Evolutionary conservation across 495 filamentous ascomycete species (phyloP), one percentile per base, ranked within the genome.

Genomic region (Neurospora sp.): DNA sequence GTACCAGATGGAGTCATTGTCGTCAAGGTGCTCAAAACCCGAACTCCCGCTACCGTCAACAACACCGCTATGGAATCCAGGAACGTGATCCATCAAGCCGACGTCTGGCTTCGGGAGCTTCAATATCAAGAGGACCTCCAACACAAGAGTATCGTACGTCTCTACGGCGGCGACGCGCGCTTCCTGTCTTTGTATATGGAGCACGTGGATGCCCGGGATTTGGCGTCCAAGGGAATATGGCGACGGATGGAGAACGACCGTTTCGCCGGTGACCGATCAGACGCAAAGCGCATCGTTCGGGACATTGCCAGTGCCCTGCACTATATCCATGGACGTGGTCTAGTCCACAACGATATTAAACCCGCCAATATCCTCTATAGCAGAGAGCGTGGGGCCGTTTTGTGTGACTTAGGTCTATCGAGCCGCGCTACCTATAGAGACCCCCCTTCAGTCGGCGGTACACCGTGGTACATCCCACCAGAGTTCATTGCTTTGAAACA

Each of bases 351-450:
- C 77, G 84, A 86, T 74, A 86, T 87, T 78, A 85, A 86, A 72
- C 84, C 84, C 20, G 83, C 82, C 20, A 87, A 86, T 53, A 85
- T 87, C 65, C 76, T 87, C n/a, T 86, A 85, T 75, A 85, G 83
- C 68, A 80, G 76, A 70, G 84, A 86, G 40, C 82, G 84, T 2
- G 84, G 84, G 2, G 84, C 84, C 31, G 84, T 86, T 0, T 79
- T 86, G 40, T 86, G 84, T 75, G 84, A 86, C 69, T 81, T 86
- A 44, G 84, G 84, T 12, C 73, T 85, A 31, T 83, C 84, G 8
- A 84, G 83, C 1, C 74, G 76, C 41, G 80, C 78, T 20, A 31
- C 27, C 27, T 31, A 3, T 31, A 76, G 72, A n/a, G 81, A 82
- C 42, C 74, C 81, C 8, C 76, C 81, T 38, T 81, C 83, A 16